Base-by-base conservation (phyloP, 306 rosid species). In the Pyrus betulifolia region DNA sequence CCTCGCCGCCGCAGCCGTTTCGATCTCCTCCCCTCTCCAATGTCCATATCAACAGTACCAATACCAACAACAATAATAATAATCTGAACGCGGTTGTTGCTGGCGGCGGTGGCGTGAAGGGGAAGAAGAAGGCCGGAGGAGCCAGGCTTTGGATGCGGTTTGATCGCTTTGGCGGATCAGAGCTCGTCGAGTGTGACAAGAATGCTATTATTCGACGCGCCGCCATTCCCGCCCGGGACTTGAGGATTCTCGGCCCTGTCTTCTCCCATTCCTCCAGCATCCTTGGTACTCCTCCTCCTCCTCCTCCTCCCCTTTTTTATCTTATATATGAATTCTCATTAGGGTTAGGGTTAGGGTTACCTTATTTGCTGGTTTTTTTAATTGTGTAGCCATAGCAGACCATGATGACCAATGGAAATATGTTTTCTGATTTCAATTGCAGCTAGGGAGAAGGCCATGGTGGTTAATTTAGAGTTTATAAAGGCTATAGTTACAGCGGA, bases 371-470 rank as follows among this genome's bases (percentile, higher is more conserved):
- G 6, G 19, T 49, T 6, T 49, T 49, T 49, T 15, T 49, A 15
- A 49, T 15, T 49, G 21, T 15, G 55, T 49, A 15, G 55, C 55
- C 55, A 49, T 49, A 15, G 21, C 6, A 15, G 55, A 49, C 21
- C 21, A 49, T 49, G 21, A 49, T 49, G 44, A 40, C 44, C 44
- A 8, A 40, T 40, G 44, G 44, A 49, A 49, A 4, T 61, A 61
- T 27, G 67, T 38, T 31, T 63, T 25, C 33, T 57, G 23, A 40
- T 9, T 59, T 60, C 27, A 65, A 46, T 77, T 86, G 85, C 87
- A 84, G 88, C 87, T 2, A 81, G 99, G 85, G 99, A 95, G 83
- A 95, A 91, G 87, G 99, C 99, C n/a, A 95, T 95, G 97, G 97
- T 92, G 42, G 97, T 92, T 65, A 95, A 92, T 88, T 85, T 95